Percentiles rank a stretch among this genome's conserved stretches.
Conservation (phyloP, 495 filamentous ascomycete genomes). For the Lasiosphaeriaceae sp. region DNA sequence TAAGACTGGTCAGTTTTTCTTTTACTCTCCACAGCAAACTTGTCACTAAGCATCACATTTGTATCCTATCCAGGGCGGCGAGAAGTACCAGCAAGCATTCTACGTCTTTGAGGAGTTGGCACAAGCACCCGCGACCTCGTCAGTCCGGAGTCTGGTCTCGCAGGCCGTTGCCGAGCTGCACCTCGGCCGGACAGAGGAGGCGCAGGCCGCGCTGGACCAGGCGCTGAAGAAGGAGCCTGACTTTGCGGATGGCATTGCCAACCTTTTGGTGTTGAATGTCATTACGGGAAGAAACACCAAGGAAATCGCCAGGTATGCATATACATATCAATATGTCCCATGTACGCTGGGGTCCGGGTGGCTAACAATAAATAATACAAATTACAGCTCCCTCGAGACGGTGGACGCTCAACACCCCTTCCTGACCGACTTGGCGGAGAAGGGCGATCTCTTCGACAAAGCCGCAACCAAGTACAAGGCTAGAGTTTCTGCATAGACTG, state of each 20-base stretch:
- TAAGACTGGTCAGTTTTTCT: constrained; percentile 66
- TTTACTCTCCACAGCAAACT: background rate
- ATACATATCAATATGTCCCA: background rate
- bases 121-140: constrained; percentile 69
- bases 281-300: constrained; percentile 65
- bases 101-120: constrained; percentile 98
- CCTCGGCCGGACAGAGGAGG: constrained; percentile 83
- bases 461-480: constrained; percentile 74
- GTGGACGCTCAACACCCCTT: constrained; percentile 59
- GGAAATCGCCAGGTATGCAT: constrained; percentile 56
- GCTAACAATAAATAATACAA: background rate
- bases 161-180: constrained; percentile 93
- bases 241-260: constrained; percentile 71
- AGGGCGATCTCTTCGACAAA: constrained; percentile 73
- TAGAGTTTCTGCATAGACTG: constrained; percentile 48
- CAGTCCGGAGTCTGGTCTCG: constrained; percentile 65
- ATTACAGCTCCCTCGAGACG: constrained; percentile 53
- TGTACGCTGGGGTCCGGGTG: background rate
- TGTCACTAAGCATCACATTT: constrained; percentile 1
- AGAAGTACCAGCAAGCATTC: constrained; percentile 94
- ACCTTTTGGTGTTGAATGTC: constrained; percentile 72
- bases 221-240: constrained; percentile 70
- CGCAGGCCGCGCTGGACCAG: constrained; percentile 77
- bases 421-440: constrained; percentile 67
- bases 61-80: constrained; percentile 64